A percentile compares a stretch with the other conserved stretches of the same genome.
These are phyloP conservation scores for Tricholoma sp. DNA, from an alignment of 768 basidiomycete species.

Conservation along the genomic window DNA sequence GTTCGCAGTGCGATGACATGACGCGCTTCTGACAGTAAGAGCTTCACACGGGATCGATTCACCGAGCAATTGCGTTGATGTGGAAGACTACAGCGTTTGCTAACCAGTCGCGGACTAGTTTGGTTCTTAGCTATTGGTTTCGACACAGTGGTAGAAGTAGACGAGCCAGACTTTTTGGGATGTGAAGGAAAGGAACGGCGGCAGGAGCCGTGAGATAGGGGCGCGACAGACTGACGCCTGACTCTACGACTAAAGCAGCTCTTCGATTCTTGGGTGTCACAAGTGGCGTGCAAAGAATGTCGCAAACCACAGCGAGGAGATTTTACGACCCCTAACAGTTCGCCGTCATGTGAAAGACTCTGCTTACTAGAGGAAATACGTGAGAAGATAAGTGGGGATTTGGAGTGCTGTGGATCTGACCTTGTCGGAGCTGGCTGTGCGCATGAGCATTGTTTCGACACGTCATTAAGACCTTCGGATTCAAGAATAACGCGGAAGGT, in stretches of 20 bases:
- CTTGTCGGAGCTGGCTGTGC: conserved; percentile 1
- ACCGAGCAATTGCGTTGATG: conserved; percentile 1
- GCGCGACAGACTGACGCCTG: conserved; percentile 8
- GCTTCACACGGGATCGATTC: conserved; percentile 5
- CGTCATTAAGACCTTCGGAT: conserved; percentile 13
- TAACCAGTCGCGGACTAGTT: neutral
- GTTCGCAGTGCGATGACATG: conserved; percentile 22
- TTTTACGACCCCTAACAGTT: conserved; percentile 7
- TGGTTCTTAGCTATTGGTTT: conserved; percentile 3
- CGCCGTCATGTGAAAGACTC: conserved; percentile 12
- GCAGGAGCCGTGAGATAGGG: conserved; percentile 11
- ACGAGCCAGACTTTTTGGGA: conserved; percentile 4
- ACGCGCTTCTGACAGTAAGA: conserved; percentile 23
- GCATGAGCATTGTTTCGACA: conserved; percentile 3
- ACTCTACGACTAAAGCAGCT: conserved; percentile 6
- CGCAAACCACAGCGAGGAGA: conserved; percentile 6
- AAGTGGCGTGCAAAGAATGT: conserved; percentile 10
- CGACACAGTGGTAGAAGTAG: neutral
- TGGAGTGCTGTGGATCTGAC: conserved; percentile 9
- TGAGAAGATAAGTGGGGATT: conserved; percentile 8
- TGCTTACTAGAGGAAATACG: conserved; percentile 3
- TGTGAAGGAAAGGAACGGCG: neutral
- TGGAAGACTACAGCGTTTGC: conserved; percentile 3
- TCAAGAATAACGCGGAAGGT: conserved; percentile 15
- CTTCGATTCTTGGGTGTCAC: conserved; percentile 2